Evolutionary conservation across 352 stramenopile species (phyloP).

Genomic region (Thalassiosira livingstoniorum): DNA sequence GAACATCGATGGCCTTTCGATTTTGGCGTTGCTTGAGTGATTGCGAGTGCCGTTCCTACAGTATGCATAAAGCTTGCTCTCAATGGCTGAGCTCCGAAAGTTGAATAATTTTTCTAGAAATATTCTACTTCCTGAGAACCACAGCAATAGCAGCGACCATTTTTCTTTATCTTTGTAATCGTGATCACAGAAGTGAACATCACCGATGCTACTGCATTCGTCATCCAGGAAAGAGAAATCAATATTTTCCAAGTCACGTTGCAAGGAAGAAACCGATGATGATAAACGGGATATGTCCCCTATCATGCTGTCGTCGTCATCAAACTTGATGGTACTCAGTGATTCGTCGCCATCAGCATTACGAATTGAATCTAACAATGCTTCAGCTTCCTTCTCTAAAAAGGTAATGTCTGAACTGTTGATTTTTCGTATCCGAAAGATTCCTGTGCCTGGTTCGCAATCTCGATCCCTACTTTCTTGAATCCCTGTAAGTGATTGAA

Average conservation of each 20-base stretch:
- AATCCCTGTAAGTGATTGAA: conserved; percentile 6
- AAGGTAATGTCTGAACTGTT: conserved; percentile 10
- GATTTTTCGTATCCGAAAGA: background rate
- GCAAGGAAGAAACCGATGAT: conserved; percentile 32
- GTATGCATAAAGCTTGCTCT: no score
- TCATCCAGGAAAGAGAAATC: conserved; percentile 35
- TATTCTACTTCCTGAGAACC: no score
- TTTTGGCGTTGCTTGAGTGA: no score
- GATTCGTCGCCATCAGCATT: no score
- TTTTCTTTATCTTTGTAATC: no score
- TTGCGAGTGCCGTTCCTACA: no score
- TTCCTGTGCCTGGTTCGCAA: no score
- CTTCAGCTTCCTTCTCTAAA: conserved; percentile 28
- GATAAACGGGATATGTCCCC: conserved; percentile 45
- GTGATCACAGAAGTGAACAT: no score
- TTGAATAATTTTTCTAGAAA: no score
- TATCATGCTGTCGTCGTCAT: conserved; percentile 51
- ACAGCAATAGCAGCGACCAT: no score
- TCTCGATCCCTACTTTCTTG: background rate
- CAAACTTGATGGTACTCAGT: background rate
- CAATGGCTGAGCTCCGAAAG: no score
- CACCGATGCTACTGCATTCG: conserved; percentile 8
- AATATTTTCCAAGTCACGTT: conserved; percentile 48
- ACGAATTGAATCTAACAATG: conserved; percentile 29
- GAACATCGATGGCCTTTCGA: no score